phyloP scores from a whole-genome alignment of 148 eudicot species.

The Chenopodium quinoa region DNA sequence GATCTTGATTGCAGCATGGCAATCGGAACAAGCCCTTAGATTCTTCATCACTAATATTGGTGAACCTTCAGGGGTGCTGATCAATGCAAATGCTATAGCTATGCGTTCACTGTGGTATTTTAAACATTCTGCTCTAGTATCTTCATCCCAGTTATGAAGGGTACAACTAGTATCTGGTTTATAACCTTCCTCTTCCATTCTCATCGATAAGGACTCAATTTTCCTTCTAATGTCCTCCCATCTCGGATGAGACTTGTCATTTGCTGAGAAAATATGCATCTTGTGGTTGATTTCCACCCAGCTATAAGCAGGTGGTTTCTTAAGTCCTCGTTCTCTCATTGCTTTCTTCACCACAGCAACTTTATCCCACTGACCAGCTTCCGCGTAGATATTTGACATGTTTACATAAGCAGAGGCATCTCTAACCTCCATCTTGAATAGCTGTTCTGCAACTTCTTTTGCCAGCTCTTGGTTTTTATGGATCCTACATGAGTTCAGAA shows the following conservation, averaged over 20 bases:
- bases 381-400: slow-evolving; percentile 83
- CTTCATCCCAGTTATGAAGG: slow-evolving; percentile 64
- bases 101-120: slow-evolving; percentile 73
- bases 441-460: slow-evolving; percentile 51
- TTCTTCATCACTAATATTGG: slow-evolving; percentile 75
- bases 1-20: slow-evolving; percentile 72
- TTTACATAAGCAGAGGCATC: slow-evolving; percentile 61
- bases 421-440: slow-evolving; percentile 53
- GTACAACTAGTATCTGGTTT: slow-evolving; percentile 62
- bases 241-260: slow-evolving; percentile 54
- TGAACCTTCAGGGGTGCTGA: slow-evolving; percentile 65
- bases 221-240: slow-evolving; percentile 55
- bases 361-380: slow-evolving; percentile 67
- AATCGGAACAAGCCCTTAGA: slow-evolving; percentile 69
- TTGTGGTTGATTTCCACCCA: slow-evolving; percentile 64
- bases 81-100: slow-evolving; percentile 71
- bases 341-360: slow-evolving; percentile 59
- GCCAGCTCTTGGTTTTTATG: slow-evolving; percentile 69
- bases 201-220: slow-evolving; percentile 38
- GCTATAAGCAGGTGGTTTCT: slow-evolving; percentile 71
- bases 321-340: slow-evolving; percentile 64
- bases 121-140: slow-evolving; percentile 52
- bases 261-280: slow-evolving; percentile 62
- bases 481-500: slow-evolving; percentile 70
- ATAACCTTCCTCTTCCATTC: slow-evolving; percentile 72